Evolutionary conservation across 768 basidiomycete species (phyloP).

Genomic region (Pisolithus tinctorius): DNA sequence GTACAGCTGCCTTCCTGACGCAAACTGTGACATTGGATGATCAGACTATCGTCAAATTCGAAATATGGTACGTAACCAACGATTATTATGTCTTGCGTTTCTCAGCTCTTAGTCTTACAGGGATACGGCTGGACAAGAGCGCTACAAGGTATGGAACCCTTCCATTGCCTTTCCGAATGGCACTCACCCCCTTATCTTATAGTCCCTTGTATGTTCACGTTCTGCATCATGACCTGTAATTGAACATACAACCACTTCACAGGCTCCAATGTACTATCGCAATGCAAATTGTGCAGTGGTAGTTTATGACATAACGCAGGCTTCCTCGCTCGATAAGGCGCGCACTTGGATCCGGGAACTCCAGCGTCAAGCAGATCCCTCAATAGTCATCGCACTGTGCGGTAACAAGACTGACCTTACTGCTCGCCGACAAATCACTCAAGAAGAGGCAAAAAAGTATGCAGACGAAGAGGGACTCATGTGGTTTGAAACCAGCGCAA

Average conservation of each 20-base stretch:
- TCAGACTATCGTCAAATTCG: slow-evolving; percentile 91
- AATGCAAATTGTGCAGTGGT: slow-evolving; percentile 93
- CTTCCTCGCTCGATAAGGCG: slow-evolving; percentile 89
- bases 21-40: slow-evolving; percentile 91
- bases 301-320: slow-evolving; percentile 93
- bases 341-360: slow-evolving; percentile 95
- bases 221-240: neutral
- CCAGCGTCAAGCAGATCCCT: slow-evolving; percentile 95
- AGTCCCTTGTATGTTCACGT: slow-evolving; percentile 41
- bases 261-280: slow-evolving; percentile 97
- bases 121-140: slow-evolving; percentile 95
- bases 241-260: slow-evolving; percentile 4
- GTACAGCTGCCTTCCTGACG: slow-evolving; percentile 91
- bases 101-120: slow-evolving; percentile 31
- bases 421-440: slow-evolving; percentile 75
- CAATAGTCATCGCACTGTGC: slow-evolving; percentile 91
- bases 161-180: too few species aligned
- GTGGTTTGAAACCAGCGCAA: slow-evolving; percentile 91
- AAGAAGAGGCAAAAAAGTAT: slow-evolving; percentile 89
- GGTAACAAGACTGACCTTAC: slow-evolving; percentile 92
- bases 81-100: slow-evolving; percentile 3
- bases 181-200: neutral
- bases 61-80: slow-evolving; percentile 73
- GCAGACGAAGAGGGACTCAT: slow-evolving; percentile 88
- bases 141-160: slow-evolving; percentile 65